Base-by-base conservation (phyloP, 257 asterid species). In the Solanum chiquidenum region DNA sequence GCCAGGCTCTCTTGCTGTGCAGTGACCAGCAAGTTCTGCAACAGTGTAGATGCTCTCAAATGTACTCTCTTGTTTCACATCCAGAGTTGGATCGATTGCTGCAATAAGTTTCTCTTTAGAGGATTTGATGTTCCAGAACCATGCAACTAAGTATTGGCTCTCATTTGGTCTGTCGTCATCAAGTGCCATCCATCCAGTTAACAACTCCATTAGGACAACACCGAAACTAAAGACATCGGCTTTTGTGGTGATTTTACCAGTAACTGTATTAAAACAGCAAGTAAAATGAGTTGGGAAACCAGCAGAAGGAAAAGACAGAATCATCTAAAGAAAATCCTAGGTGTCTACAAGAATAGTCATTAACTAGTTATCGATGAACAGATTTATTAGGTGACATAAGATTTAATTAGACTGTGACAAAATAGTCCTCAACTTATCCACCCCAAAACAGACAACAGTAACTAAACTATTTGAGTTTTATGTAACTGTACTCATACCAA, bases 11-110 rank as follows among this genome's bases (percentile, higher is more conserved):
- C 99, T 87, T 0, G 98, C 94, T 0, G 99, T 95, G 90, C 98
- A 96, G 91, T 96, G 98, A 12, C 99, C 98, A 5, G 98, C 99
- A 64, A 96, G 98, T 86, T 96, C 99, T 13, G 99, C 94, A 12
- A 96, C 68, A 20, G 90, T 93, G 86, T 89, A 84, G 82, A 96
- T 90, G 98, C 94, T 94, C n/a, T 92, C 95, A 1, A 88, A 46
- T 27, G 91, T 89, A 74, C 31, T 37, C 75, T 95, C 98, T 8
- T 91, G 92, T 83, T 94, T 94, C 8, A 46, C 44, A 33, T 91
- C 95, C 1, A 95, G 91, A 7, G 94, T 46, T 7, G 95, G 91
- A 87, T 96, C 98, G 4, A 96, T 88, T 9, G 96, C 94, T 10
- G 94, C 95, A 90, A 88, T 88, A 11, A 96, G 92, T 89, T 90